Evolutionary conservation across 352 stramenopile species (phyloP).

Genomic region (Peronospora belbahrii): DNA sequence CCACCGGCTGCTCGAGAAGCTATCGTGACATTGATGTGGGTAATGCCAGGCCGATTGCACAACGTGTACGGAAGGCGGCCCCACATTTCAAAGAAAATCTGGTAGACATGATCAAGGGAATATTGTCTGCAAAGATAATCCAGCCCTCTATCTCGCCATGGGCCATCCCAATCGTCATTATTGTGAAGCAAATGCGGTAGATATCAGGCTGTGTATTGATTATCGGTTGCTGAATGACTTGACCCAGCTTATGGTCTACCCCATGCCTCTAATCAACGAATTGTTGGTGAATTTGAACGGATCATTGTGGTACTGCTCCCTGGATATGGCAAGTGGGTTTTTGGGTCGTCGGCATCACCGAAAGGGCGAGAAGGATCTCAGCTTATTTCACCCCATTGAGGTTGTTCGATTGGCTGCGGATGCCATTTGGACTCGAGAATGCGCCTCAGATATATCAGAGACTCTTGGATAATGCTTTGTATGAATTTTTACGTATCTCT

Average conservation of each 20-base stretch:
- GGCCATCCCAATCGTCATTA: neutral
- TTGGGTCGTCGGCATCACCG: neutral
- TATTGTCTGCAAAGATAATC: conserved; percentile 6
- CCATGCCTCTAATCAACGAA: conserved; percentile 12
- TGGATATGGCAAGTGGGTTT: neutral
- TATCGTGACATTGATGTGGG: no score
- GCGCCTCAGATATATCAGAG: no score
- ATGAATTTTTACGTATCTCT: no score
- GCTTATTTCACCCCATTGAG: neutral
- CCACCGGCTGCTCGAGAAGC: neutral
- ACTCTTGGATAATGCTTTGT: no score
- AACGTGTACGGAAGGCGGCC: neutral
- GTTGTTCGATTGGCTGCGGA: neutral
- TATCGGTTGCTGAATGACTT: neutral
- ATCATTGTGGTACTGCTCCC: neutral
- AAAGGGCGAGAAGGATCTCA: neutral
- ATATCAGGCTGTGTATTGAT: neutral
- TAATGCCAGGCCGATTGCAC: neutral
- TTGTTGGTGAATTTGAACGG: conserved; percentile 1
- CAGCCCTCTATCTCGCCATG: neutral
- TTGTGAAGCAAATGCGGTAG: neutral
- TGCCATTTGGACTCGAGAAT: no score
- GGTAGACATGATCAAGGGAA: neutral
- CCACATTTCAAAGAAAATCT: neutral
- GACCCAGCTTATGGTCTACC: neutral